Conservation (phyloP, 1,284 basidiomycete genomes). For the Hymenochaete sp. region DNA sequence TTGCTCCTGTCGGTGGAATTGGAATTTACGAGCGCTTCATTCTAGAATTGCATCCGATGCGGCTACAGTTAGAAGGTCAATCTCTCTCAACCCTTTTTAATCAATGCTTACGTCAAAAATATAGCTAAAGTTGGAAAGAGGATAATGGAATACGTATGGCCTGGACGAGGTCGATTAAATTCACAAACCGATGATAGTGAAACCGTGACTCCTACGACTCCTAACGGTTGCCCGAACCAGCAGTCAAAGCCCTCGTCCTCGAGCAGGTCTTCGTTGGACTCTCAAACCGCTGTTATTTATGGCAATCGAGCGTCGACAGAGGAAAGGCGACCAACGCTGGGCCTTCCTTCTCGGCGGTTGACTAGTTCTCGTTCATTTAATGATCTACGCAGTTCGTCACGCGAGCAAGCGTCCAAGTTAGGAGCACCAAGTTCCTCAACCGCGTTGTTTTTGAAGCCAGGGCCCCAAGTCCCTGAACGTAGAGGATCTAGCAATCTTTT, state of each 20-base stretch:
- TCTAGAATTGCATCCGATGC: constrained; percentile 79
- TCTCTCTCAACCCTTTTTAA: not conserved
- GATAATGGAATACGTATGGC: constrained; percentile 89
- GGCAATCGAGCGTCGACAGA: constrained; percentile 20
- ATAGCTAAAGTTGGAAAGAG: constrained; percentile 65
- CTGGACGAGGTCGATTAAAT: constrained; percentile 29
- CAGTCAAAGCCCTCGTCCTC: constrained; percentile 1
- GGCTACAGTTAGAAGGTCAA: constrained; percentile 66
- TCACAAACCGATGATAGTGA: constrained; percentile 1
- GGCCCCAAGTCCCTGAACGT: too few species aligned
- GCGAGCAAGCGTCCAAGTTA: constrained; percentile 6
- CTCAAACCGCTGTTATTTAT: constrained; percentile 23
- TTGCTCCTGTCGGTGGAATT: constrained; percentile 92
- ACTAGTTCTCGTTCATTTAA: constrained; percentile 62
- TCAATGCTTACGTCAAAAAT: not conserved
- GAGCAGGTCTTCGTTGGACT: constrained; percentile 19
- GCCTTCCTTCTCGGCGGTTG: constrained; percentile 38
- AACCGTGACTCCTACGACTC: not conserved
- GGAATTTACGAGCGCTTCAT: constrained; percentile 83
- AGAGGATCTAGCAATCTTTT: too few species aligned
- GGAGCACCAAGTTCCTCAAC: too few species aligned
- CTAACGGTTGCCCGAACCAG: too few species aligned
- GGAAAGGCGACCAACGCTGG: constrained; percentile 8
- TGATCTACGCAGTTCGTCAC: constrained; percentile 45
- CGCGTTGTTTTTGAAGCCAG: too few species aligned